phyloP scores from a whole-genome alignment of 768 basidiomycete species.

The Termitomyces sp. region DNA sequence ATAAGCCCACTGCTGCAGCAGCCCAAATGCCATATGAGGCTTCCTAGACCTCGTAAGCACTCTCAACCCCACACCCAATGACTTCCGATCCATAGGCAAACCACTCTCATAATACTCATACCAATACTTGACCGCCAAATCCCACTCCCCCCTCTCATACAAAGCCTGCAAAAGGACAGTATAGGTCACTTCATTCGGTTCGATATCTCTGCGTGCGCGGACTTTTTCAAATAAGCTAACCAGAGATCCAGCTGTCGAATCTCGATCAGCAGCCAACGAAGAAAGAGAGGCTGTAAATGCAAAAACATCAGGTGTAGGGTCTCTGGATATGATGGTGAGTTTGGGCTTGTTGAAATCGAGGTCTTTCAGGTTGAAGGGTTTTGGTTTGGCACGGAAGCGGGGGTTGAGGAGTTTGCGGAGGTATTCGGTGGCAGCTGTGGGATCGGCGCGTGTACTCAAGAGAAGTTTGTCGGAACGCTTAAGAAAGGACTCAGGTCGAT shows the following conservation, averaged over 20 bases:
- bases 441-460: constrained; percentile 34
- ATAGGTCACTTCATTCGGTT: constrained; percentile 41
- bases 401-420: constrained; percentile 27
- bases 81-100: constrained; percentile 35
- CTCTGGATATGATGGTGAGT: constrained; percentile 8
- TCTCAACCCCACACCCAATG: constrained; percentile 45
- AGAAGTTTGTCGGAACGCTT: constrained; percentile 36
- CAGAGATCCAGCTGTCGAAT: constrained; percentile 13
- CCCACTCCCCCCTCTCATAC: constrained; percentile 32
- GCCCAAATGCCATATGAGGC: constrained; percentile 39
- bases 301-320: constrained; percentile 30
- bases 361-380: not conserved
- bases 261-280: constrained; percentile 35
- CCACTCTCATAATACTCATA: constrained; percentile 28
- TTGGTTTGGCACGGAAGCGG: not conserved
- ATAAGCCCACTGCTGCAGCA: constrained; percentile 6
- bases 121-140: constrained; percentile 39
- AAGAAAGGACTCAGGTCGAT: constrained; percentile 1
- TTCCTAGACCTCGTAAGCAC: constrained; percentile 37
- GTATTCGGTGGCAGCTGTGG: constrained; percentile 41
- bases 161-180: constrained; percentile 52
- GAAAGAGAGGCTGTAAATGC: constrained; percentile 42
- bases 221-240: constrained; percentile 1
- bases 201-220: constrained; percentile 17
- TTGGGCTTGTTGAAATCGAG: not conserved